Base-by-base conservation (phyloP, 495 filamentous ascomycete species). In the Xylaria curta region DNA sequence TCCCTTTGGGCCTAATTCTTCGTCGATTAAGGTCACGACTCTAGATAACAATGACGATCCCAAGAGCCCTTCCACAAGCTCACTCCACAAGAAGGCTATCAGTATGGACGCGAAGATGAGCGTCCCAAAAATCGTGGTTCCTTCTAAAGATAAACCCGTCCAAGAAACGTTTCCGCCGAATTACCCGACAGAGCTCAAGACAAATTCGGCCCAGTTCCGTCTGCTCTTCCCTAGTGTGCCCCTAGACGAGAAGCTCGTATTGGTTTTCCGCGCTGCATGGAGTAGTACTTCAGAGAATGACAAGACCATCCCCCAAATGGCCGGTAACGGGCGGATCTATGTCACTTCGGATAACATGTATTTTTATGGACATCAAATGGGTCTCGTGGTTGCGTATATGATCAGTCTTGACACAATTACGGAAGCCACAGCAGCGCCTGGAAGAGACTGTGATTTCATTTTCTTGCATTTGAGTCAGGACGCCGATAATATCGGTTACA, bases 351-450 rank as follows among this genome's bases (percentile, higher is more conserved):
- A 89, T 63, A 90, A 94, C 44, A 88, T 98, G 72, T 98, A 97
- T 76, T 99, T 99, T 79, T 99, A 97, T 82, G 97, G 94, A 66
- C 90, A 98, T 78, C 91, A 97, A 74, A 87, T 97, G 75, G 96
- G 96, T n/a, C 85, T 99, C 36, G 93, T 97, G 0, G 84, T 98
- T 59, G 94, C 93, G 1, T 93, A 93, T 44, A 87, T 87, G 24
- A 87, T 93, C 44, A 88, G 86, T 46, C 85, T 99, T 56, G 86
- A 89, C n/a, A 88, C 82, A 67, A 92, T 98, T 70, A 87, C 87
- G 47, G 96, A 98, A 78, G 93, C 98, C 58, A 98, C 94, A 26
- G 92, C 93, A 51, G 94, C 94, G 13, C 89, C 92, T 31, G 97
- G 95, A 44, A 88, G 90, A 74, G 95, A 98, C 71, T 97, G 93